Base-by-base conservation (phyloP, 495 filamentous ascomycete genomes). In the Trichoderma erinaceum region DNA sequence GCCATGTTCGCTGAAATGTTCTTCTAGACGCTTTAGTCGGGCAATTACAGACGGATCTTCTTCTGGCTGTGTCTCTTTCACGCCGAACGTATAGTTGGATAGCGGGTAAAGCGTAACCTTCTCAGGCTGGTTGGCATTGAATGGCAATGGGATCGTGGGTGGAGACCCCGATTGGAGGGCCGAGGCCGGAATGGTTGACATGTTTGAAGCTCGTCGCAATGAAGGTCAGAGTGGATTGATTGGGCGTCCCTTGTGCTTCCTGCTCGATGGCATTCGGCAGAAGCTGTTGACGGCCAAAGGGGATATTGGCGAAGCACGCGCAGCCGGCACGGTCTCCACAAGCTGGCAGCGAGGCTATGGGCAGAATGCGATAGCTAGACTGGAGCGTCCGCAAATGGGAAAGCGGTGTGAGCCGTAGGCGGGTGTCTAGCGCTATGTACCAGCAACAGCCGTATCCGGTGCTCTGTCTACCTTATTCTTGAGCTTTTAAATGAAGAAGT, bases 31-130 rank as follows among this genome's bases (percentile, higher is more conserved):
- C 78, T 93, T 92, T 64, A 99, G 85, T 5, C 95, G 92, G 38
- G 94, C 93, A 63, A 96, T 83, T 8, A 99, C 95, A 4, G 92
- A 96, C 4, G 93, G 93, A 75, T 99, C 95, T 78, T 99, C 95
- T 78, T 99, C 95, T 2, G 95, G 95, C 77, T 99, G 95, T 12
- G 88, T 94, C 80, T 97, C 95, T 79, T 99, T 99, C 21, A 93
- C 96, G 67, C 94, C 94, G 76, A 99, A 98, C 48, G 94, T 97
- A 83, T 99, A 98, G 82, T 97, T 98, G 71, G 92, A 96, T 38
- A 99, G 85, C 23, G 95, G 95, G 77, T 94, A 99, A 10, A 99
- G 85, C 66, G 92, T 92, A 72, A 99, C 93, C 1, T 93, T 94
- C 69, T 88, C 81, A 46, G 95, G 92, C 79, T 99, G 95, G 75